Evolutionary conservation across 352 stramenopile species (phyloP).

Genomic region (Globisporangium heterothallicum): DNA sequence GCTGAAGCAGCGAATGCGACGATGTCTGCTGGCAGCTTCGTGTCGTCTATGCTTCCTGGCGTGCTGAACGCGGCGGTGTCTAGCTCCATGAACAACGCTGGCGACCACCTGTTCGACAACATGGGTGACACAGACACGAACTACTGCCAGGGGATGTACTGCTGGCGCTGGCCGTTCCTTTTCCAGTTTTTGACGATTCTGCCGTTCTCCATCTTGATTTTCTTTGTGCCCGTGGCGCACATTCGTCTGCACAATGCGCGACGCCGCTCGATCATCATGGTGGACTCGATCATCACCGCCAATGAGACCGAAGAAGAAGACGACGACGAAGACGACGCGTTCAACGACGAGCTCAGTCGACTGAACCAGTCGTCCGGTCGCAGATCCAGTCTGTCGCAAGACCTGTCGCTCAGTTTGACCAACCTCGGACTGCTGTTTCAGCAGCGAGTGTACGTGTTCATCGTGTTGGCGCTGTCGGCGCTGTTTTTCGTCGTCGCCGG

Average conservation of each 20-base stretch:
- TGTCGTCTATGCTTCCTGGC: conserved; percentile 6
- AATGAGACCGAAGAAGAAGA: conserved; percentile 34
- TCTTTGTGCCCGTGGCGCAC: conserved; percentile 71
- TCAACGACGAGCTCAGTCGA: conserved; percentile 25
- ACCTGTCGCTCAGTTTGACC: conserved; percentile 33
- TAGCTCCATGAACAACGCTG: conserved; percentile 16
- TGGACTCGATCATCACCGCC: conserved; percentile 38
- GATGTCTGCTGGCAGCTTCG: conserved; percentile 5
- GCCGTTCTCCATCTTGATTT: conserved; percentile 69
- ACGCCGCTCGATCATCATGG: conserved; percentile 63
- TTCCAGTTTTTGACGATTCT: conserved; percentile 69
- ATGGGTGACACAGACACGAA: conserved; percentile 28
- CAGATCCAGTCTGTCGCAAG: conserved; percentile 16
- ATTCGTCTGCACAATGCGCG: conserved; percentile 50
- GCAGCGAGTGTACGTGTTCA: conserved; percentile 66
- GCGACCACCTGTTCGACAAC: conserved; percentile 29
- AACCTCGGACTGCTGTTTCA: conserved; percentile 49
- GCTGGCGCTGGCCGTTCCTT: conserved; percentile 85
- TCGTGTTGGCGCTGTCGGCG: conserved; percentile 73
- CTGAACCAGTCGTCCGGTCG: conserved; percentile 13
- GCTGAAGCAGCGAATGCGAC: conserved; percentile 11
- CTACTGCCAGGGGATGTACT: conserved; percentile 72
- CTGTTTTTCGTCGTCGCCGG: conserved; percentile 81
- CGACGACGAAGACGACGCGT: conserved; percentile 19
- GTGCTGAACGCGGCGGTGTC: conserved; percentile 20